phyloP scores from a whole-genome alignment of 768 basidiomycete genomes.

The Lactarius hatsudake region DNA sequence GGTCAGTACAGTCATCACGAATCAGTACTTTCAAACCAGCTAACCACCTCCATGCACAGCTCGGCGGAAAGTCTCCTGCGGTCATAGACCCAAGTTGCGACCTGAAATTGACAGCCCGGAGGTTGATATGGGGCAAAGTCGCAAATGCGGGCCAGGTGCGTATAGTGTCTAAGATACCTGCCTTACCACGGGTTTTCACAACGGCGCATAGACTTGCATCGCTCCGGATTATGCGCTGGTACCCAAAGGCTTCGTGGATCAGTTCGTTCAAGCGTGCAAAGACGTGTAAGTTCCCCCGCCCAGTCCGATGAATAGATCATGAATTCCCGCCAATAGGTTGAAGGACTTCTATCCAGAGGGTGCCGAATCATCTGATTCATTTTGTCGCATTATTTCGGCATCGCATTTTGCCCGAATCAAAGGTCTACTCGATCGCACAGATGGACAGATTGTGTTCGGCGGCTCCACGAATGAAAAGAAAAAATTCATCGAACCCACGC shows the following conservation, averaged over 20 bases:
- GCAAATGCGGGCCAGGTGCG: constrained; percentile 60
- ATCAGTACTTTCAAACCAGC: neutral
- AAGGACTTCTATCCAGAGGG: constrained; percentile 54
- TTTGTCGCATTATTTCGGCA: constrained; percentile 50
- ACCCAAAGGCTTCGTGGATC: constrained; percentile 39
- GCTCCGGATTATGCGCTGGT: constrained; percentile 57
- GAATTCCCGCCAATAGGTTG: constrained; percentile 37
- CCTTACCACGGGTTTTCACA: neutral
- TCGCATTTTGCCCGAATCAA: constrained; percentile 59
- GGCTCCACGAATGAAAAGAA: constrained; percentile 55
- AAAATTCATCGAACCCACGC: constrained; percentile 68
- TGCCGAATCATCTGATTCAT: constrained; percentile 43
- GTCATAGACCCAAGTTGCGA: constrained; percentile 70
- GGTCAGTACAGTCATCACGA: constrained; percentile 31
- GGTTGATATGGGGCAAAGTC: constrained; percentile 79
- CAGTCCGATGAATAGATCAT: neutral
- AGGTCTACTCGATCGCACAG: constrained; percentile 56
- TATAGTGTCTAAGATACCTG: neutral
- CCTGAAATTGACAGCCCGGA: constrained; percentile 58
- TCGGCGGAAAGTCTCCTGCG: constrained; percentile 74
- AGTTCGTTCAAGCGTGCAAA: constrained; percentile 41
- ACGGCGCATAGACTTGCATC: constrained; percentile 56
- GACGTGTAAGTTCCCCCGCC: constrained; percentile 37
- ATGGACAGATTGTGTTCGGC: constrained; percentile 63
- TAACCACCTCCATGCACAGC: constrained; percentile 35